Base-by-base conservation (phyloP, 495 filamentous ascomycete species). In the Penicillium ucsense region DNA sequence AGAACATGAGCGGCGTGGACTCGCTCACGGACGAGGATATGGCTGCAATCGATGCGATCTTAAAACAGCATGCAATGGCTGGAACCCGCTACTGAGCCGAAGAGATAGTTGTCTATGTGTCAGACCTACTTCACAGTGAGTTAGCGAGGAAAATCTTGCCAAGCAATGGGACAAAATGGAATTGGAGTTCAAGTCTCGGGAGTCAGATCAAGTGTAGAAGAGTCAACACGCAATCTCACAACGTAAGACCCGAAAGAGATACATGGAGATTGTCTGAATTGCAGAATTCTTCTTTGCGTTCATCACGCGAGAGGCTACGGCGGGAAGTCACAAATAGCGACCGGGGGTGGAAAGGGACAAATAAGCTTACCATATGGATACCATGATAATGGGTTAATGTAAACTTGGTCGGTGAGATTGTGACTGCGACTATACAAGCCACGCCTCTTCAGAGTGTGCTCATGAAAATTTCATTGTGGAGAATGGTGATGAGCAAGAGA, bases 161-260 rank as follows among this genome's bases (percentile, higher is more conserved):
- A 39, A 50, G 46, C 39, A 12, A 49, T 35, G 9, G 4, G 8
- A 47, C 40, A 32, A 41, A 12, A 8, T 28, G 6, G 40, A 10
- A 27, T 4, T 31, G 46, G 28, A 43, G 27, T 42, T 30, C n/a
- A 39, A 12, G 45, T 38, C 52, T 20, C 20, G 20, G 2, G 20
- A 20, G 20, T 78, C 74, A 78, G 75, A 65, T 78, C 73, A 76
- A 77, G 73, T 77, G 75, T 77, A 78, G 71, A 71, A 63, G 52
- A 56, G 66, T 78, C 75, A 67, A 73, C 75, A 68, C 52, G 39
- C 66, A 70, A 65, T 67, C 71, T 70, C 72, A 67, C 63, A 30
- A 43, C 38, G 38, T 38, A 41, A 37, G 35, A 30, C 47, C 50
- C 47, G 50, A 49, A 42, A 57, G 37, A 12, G 43, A 61, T 49